phyloP scores from a whole-genome alignment of 352 stramenopile genomes.

The Globisporangium nagaii region DNA sequence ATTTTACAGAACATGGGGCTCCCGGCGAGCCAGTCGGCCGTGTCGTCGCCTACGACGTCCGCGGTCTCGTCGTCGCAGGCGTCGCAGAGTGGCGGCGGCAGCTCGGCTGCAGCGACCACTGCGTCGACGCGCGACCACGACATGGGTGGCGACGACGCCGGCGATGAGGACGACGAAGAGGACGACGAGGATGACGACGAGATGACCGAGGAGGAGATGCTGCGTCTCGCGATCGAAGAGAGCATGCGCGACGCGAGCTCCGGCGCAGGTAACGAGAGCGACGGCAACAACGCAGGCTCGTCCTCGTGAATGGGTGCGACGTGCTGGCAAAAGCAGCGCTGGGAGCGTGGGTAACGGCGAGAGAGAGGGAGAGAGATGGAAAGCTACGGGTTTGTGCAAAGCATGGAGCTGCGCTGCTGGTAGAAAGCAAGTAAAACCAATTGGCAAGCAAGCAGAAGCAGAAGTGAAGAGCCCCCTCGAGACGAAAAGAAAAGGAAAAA shows the following conservation, averaged over 20 bases:
- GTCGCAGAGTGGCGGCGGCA: conserved; percentile 60
- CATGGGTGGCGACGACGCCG: conserved; percentile 68
- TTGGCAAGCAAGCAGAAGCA: no score
- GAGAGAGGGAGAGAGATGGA: neutral
- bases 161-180: conserved; percentile 46
- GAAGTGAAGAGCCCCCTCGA: no score
- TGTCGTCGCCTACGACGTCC: conserved; percentile 67
- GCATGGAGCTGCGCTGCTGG: no score
- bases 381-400: no score
- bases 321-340: neutral
- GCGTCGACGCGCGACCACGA: conserved; percentile 77
- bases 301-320: conserved; percentile 30
- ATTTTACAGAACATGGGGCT: conserved; percentile 88
- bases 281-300: conserved; percentile 29
- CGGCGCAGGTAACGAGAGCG: conserved; percentile 46
- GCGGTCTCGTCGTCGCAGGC: conserved; percentile 72
- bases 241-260: conserved; percentile 78
- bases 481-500: conserved; percentile 1
- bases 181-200: conserved; percentile 81
- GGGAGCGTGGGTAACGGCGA: neutral
- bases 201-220: conserved; percentile 82
- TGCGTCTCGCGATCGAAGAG: conserved; percentile 82
- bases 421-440: no score
- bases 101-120: conserved; percentile 63
- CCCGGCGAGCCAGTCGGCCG: conserved; percentile 54